Evolutionary conservation across 1,284 basidiomycete species (phyloP), one percentile per base, ranked within the genome.

Genomic region (Puccinia triticina): DNA sequence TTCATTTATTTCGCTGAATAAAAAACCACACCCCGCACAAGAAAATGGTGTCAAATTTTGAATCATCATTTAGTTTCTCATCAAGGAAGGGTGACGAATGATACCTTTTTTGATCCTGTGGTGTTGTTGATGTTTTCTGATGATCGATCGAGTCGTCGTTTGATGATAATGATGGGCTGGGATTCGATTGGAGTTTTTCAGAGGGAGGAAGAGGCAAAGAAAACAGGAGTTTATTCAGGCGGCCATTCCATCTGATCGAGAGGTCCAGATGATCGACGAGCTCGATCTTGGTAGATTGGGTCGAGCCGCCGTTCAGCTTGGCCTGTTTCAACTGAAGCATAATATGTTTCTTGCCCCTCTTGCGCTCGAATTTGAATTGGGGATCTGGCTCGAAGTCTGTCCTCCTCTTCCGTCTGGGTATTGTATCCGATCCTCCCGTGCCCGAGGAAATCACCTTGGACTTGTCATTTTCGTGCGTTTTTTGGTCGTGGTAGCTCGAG

Each of bases 261-360:
- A 78, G 57, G 61, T 78, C 76, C 29, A 78, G 53, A 46, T 64
- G 37, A 34, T 48, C 43, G 61, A 78, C 66, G 21, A 59, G 50
- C 26, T 75, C 72, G 32, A 75, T 48, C 53, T 75, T 75, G 4
- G 55, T 32, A 37, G 72, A 59, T 57, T 66, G 76, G 50, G 40
- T 64, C 11, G 76, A 69, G 1, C 55, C 61, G 18, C 76, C 76
- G 43, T 53, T 64, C 32, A 67, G 26, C 29, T 67, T 64, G 59
- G 48, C 61, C 40, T 78, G 57, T 64, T 67, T 78, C 46, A 78
- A 40, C 32, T 34, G 43, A 29, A 66, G 43, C 76, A 78, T 78
- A 64, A 78, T 50, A 64, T 78, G 76, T 26, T 34, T 59, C 48
- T 78, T 78, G n/a, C 76, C 76, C 32, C 64, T 29, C 37, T 78